Evolutionary conservation across 108 stramenopile genomes (phyloP).

Genomic region (Cyclotella cryptica): DNA sequence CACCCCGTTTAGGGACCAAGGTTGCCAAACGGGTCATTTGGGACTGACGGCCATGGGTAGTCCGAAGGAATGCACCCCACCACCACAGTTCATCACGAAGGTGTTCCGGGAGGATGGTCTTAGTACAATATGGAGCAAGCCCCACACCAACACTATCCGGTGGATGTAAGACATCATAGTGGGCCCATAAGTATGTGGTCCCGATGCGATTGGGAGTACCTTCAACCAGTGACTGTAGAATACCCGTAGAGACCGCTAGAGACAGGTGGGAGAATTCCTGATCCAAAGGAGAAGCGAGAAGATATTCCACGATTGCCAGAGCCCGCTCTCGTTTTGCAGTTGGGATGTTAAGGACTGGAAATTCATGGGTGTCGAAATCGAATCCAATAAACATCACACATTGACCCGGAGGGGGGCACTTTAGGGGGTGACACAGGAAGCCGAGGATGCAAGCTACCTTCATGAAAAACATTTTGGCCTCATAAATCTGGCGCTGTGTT

Average conservation of each 20-base stretch:
- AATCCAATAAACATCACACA: background rate
- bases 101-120: background rate
- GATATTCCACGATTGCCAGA: conserved; percentile 1
- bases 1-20: conserved; percentile 1
- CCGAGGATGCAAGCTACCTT: background rate
- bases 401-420: conserved; percentile 12
- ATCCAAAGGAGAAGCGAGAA: background rate
- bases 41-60: background rate
- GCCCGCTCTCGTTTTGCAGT: background rate
- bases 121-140: background rate
- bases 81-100: background rate
- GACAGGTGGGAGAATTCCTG: background rate
- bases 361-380: background rate
- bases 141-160: background rate
- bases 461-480: background rate
- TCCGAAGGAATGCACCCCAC: background rate
- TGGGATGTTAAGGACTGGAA: background rate
- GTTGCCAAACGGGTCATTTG: background rate
- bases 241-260: background rate
- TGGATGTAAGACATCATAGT: background rate
- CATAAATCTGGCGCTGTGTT: background rate
- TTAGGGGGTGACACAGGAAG: background rate
- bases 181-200: background rate
- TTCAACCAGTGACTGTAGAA: background rate
- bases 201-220: background rate